Evolutionary conservation across 2,329 filamentous ascomycete species (phyloP).

Genomic region (Aspergillus eucalypticola): DNA sequence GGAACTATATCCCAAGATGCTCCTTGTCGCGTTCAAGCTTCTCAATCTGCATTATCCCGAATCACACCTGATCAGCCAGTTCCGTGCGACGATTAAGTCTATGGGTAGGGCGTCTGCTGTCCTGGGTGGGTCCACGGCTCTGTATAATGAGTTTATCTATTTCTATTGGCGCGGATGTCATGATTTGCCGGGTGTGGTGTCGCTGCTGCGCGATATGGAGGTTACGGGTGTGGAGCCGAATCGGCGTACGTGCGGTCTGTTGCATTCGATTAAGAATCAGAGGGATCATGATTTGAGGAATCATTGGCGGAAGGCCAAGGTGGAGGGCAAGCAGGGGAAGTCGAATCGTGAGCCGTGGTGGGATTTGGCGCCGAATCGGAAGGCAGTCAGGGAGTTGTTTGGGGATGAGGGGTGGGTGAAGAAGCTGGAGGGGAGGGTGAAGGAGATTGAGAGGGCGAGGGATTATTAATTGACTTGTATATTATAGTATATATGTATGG

Average conservation of each 20-base stretch:
- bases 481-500: too few species aligned
- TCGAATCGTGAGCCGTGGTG: slow-evolving; percentile 29
- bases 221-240: slow-evolving; percentile 43
- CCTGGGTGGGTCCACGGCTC: slow-evolving; percentile 42
- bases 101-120: slow-evolving; percentile 45
- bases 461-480: neutral
- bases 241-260: slow-evolving; percentile 32
- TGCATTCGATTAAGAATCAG: slow-evolving; percentile 33
- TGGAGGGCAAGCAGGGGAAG: neutral
- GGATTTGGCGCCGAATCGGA: slow-evolving; percentile 34
- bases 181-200: slow-evolving; percentile 42
- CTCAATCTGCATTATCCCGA: slow-evolving; percentile 43
- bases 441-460: slow-evolving; percentile 3
- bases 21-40: slow-evolving; percentile 43
- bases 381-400: slow-evolving; percentile 29
- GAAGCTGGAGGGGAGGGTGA: slow-evolving; percentile 18
- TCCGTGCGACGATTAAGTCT: slow-evolving; percentile 43
- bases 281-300: slow-evolving; percentile 25
- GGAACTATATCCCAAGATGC: slow-evolving; percentile 43
- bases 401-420: slow-evolving; percentile 31
- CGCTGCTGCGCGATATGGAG: slow-evolving; percentile 47
- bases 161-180: slow-evolving; percentile 46
- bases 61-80: slow-evolving; percentile 42
- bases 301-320: slow-evolving; percentile 10
- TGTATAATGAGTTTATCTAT: slow-evolving; percentile 48